These are phyloP conservation scores for Lathyrus aphaca DNA, from an alignment of 306 rosid species.

Conservation along the genomic window DNA sequence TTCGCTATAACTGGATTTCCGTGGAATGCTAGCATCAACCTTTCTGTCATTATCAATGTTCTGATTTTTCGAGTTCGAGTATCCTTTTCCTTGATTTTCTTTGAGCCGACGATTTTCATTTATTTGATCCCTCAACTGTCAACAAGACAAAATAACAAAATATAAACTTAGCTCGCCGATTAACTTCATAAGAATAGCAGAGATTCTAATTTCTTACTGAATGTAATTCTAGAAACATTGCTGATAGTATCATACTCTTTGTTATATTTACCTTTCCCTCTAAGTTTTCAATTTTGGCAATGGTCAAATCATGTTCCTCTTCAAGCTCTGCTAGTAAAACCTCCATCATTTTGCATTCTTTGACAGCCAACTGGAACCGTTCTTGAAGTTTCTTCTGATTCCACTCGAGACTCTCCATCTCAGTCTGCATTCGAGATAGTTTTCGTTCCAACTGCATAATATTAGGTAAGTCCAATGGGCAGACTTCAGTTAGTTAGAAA, in stretches of 20 bases:
- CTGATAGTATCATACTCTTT: not conserved
- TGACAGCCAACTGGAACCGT: slow-evolving; percentile 55
- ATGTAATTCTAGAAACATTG: not conserved
- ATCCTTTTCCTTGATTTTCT: slow-evolving; percentile 62
- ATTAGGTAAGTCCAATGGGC: slow-evolving; percentile 19
- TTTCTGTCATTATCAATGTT: slow-evolving; percentile 38
- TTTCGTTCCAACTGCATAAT: slow-evolving; percentile 61
- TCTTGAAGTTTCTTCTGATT: slow-evolving; percentile 60
- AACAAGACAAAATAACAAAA: slow-evolving; percentile 17
- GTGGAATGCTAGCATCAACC: slow-evolving; percentile 36
- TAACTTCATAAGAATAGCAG: too few species aligned
- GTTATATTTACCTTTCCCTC: slow-evolving; percentile 59
- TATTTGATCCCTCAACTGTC: slow-evolving; percentile 61
- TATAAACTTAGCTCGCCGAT: not conserved
- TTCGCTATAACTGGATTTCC: slow-evolving; percentile 49
- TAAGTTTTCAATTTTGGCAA: slow-evolving; percentile 59
- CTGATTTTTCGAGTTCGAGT: slow-evolving; percentile 53
- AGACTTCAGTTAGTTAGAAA: slow-evolving; percentile 21
- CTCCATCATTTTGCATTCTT: slow-evolving; percentile 73
- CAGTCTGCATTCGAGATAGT: slow-evolving; percentile 52
- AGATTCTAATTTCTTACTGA: not conserved
- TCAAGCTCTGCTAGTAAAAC: slow-evolving; percentile 65
- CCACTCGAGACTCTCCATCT: slow-evolving; percentile 57
- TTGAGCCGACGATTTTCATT: slow-evolving; percentile 59
- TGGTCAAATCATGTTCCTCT: slow-evolving; percentile 73